These are phyloP conservation scores for Glycine soja DNA, from an alignment of 306 rosid species.

Conservation along the genomic window DNA sequence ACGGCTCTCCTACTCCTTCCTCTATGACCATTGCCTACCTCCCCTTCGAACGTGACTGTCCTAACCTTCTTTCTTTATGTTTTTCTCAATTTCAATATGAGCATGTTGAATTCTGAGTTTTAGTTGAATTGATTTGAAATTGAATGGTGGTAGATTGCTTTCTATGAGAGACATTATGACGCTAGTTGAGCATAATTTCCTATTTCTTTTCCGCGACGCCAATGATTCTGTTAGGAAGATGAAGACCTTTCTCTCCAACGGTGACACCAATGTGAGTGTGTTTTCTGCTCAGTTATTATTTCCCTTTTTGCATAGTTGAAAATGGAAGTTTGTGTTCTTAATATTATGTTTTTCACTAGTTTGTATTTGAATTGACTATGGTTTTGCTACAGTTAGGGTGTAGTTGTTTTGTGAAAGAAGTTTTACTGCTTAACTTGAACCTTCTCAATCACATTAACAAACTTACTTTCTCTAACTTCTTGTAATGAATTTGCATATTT, in stretches of 20 bases:
- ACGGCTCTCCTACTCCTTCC: constrained; percentile 35
- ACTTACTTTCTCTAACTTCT: background rate
- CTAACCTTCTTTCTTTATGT: constrained; percentile 54
- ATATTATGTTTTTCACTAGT: background rate
- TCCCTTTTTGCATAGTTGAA: background rate
- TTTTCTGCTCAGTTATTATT: background rate
- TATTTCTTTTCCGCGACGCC: constrained; percentile 65
- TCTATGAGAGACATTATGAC: constrained; percentile 67
- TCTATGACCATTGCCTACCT: constrained; percentile 59
- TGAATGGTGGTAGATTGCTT: constrained; percentile 65
- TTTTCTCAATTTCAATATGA: background rate
- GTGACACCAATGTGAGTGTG: constrained; percentile 58
- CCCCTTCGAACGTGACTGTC: constrained; percentile 67
- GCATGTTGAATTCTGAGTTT: background rate
- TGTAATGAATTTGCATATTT: background rate
- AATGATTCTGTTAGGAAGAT: constrained; percentile 57
- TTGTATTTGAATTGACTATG: background rate
- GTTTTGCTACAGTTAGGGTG: too few relatives aligned
- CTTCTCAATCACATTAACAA: too few relatives aligned
- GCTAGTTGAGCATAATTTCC: constrained; percentile 61
- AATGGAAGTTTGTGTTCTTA: background rate
- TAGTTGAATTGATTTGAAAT: background rate
- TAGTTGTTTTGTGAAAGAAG: too few relatives aligned
- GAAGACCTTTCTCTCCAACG: constrained; percentile 58
- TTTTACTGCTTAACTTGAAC: too few relatives aligned